Evolutionary conservation across 805 yeast species (phyloP).

Genomic region (Naumovozyma castellii): DNA sequence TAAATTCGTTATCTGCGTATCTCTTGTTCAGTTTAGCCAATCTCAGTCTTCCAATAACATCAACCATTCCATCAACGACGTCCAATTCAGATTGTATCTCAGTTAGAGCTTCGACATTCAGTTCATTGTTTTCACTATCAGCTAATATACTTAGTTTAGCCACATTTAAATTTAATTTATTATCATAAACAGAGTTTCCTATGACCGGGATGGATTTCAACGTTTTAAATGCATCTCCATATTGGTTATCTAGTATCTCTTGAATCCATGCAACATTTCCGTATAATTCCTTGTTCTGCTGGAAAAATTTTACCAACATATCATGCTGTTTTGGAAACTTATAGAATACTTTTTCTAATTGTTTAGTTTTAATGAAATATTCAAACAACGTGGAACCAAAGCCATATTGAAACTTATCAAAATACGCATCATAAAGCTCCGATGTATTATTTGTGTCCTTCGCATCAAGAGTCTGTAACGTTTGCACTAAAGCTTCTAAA

Average conservation of each 20-base stretch:
- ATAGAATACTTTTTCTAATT: constrained; percentile 44
- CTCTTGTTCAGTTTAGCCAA: constrained; percentile 18
- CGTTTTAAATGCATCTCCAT: constrained; percentile 39
- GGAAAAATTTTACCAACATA: constrained; percentile 44
- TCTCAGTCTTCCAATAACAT: constrained; percentile 25
- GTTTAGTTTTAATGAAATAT: constrained; percentile 44
- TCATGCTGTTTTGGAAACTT: constrained; percentile 46
- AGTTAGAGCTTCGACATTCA: constrained; percentile 17
- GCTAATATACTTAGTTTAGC: constrained; percentile 62
- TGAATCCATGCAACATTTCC: constrained; percentile 65
- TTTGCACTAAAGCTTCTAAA: constrained; percentile 50
- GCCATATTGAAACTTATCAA: constrained; percentile 51
- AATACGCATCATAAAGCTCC: constrained; percentile 39
- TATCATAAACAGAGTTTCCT: constrained; percentile 36
- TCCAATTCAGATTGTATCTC: constrained; percentile 45
- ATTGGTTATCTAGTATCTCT: constrained; percentile 45
- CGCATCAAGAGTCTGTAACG: constrained; percentile 31
- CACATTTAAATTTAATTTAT: constrained; percentile 50
- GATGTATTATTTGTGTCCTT: constrained; percentile 35
- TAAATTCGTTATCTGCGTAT: constrained; percentile 15
- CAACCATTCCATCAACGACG: constrained; percentile 41
- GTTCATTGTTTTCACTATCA: constrained; percentile 11
- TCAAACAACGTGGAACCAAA: constrained; percentile 61
- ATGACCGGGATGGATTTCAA: constrained; percentile 36
- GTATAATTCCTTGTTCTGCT: constrained; percentile 30